phyloP scores from a whole-genome alignment of 1,284 basidiomycete species.

The Ceratobasidium sp. region DNA sequence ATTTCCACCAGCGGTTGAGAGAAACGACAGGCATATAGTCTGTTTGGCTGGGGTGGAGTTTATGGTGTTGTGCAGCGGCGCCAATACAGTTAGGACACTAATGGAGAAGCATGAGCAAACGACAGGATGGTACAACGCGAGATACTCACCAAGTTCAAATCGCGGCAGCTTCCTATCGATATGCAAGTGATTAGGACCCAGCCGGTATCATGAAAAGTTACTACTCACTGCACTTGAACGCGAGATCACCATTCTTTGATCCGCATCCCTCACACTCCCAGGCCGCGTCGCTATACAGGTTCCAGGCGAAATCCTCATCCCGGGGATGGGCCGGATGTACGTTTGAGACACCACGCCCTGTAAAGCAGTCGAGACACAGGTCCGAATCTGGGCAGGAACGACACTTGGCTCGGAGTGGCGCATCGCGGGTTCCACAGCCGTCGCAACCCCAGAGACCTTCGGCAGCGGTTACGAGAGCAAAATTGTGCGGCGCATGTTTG shows the following conservation, averaged over 20 bases:
- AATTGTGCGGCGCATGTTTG: conserved; percentile 36
- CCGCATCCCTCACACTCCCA: conserved; percentile 40
- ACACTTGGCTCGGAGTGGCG: conserved; percentile 28
- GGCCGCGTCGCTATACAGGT: conserved; percentile 17
- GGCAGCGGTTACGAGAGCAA: conserved; percentile 27
- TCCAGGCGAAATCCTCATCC: conserved; percentile 27
- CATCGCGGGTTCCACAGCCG: conserved; percentile 25
- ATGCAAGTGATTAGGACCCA: background rate
- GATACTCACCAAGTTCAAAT: conserved; percentile 24
- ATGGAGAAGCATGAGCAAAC: background rate
- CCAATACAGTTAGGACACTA: conserved; percentile 36
- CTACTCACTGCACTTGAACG: conserved; percentile 32
- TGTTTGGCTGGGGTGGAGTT: conserved; percentile 14
- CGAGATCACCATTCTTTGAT: conserved; percentile 30
- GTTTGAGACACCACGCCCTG: conserved; percentile 21
- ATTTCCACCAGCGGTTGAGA: conserved; percentile 35
- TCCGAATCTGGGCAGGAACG: conserved; percentile 30
- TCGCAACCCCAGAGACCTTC: conserved; percentile 36
- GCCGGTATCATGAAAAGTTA: background rate
- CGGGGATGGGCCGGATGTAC: conserved; percentile 26
- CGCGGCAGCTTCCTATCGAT: conserved; percentile 29
- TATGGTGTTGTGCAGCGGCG: conserved; percentile 26
- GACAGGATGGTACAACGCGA: background rate
- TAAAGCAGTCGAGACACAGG: conserved; percentile 35
- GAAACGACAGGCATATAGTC: conserved; percentile 33